Evolutionary conservation across 345 rosid genomes (phyloP), one percentile per base, ranked within the genome.

Genomic region (Cochlearia excelsa): DNA sequence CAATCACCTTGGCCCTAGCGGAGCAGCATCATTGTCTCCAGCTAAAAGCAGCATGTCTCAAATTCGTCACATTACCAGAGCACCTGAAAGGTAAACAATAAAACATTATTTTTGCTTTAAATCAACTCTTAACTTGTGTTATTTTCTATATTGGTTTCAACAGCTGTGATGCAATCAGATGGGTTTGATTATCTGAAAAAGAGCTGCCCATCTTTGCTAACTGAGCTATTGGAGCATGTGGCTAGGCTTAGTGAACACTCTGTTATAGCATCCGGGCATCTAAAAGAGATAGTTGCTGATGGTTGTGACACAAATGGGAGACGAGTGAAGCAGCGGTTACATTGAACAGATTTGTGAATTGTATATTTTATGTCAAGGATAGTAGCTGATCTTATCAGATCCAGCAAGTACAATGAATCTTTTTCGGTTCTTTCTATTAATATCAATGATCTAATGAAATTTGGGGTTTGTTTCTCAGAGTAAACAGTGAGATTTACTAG

Each of bases 141-240:
- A 39, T 5, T 39, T 30, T 3, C 6, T 48, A 2, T 10, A 49
- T 11, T 34, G 7, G 43, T 45, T 66, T 41, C 51, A 59, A 55
- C 84, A 84, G 95, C 77, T 65, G 95, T 84, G 75, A 82, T 82
- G 86, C 86, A 87, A 62, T 80, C 88, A 23, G 91, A 87, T 30
- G 91, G 95, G 35, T 87, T 80, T 63, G 83, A 81, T 39, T 72
- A 73, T 66, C 70, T 84, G 66, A 80, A 79, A 53, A 74, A 70
- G 69, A 81, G 85, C 49, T 87, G 95, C 40, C 86, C 84, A 1
- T 50, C 65, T 28, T 75, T 84, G 59, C 78, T 84, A 28, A 71
- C 83, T 3, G 88, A 87, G 51, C 82, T 87, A 34, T 69, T 84
- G 68, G 76, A 61, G 51, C 71, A 75, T 59, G 77, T 80, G 40